phyloP scores from a whole-genome alignment of 2,329 filamentous ascomycete genomes.

The Aspergillus caelatus region DNA sequence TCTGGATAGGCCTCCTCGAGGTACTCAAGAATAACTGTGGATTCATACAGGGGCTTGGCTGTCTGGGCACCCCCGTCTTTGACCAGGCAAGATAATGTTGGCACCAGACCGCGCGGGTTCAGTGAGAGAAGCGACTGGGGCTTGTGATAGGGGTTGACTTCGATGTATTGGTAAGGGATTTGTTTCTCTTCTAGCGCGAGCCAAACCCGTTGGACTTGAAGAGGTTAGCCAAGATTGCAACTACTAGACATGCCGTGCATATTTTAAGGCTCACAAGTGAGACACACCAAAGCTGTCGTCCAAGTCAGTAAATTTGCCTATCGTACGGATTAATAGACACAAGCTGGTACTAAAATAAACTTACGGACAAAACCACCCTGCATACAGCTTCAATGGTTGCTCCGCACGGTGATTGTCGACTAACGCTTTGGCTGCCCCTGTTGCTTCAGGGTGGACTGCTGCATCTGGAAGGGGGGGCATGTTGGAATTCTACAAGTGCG shows the following conservation, averaged over 20 bases:
- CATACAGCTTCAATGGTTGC: conserved; percentile 63
- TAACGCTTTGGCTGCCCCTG: conserved; percentile 45
- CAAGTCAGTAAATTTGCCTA: not conserved
- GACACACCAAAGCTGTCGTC: conserved; percentile 36
- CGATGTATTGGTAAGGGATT: conserved; percentile 74
- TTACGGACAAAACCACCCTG: conserved; percentile 71
- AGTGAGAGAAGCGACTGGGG: conserved; percentile 67
- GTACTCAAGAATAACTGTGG: conserved; percentile 72
- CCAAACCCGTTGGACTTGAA: conserved; percentile 67
- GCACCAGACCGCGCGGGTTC: conserved; percentile 76
- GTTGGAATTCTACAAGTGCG: not conserved
- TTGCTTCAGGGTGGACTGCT: conserved; percentile 49
- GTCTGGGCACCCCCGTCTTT: conserved; percentile 26
- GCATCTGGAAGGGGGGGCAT: conserved; percentile 43
- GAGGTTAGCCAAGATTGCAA: conserved; percentile 8
- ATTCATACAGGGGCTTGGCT: conserved; percentile 69
- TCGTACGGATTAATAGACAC: not conserved
- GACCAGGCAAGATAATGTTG: conserved; percentile 58
- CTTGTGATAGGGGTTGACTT: conserved; percentile 79
- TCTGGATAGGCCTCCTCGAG: conserved; percentile 70
- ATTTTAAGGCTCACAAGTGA: not conserved
- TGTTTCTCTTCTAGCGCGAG: conserved; percentile 73
- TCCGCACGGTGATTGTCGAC: conserved; percentile 37
- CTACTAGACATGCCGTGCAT: not conserved
- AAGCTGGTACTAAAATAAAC: conserved; percentile 18